Conservation (phyloP, 306 rosid species). For the Glycyrrhiza uralensis region DNA sequence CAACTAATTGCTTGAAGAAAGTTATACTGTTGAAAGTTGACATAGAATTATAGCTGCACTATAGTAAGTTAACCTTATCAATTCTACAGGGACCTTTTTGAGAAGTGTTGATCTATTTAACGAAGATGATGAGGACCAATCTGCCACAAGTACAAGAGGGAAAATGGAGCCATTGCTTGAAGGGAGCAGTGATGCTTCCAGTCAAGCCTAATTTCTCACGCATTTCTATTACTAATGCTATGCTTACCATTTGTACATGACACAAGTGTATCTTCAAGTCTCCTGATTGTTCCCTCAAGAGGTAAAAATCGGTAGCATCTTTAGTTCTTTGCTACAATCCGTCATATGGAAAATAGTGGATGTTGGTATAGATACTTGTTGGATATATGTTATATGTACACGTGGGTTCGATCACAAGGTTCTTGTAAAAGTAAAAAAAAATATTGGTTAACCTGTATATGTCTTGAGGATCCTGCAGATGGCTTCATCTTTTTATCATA, state of each 20-base stretch:
- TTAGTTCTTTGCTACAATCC: neutral
- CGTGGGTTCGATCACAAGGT: neutral
- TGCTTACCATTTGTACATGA: neutral
- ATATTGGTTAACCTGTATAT: neutral
- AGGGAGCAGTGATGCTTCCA: conserved; percentile 32
- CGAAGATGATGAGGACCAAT: conserved; percentile 41
- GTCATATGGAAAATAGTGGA: conserved; percentile 17
- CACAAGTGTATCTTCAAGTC: conserved; percentile 2
- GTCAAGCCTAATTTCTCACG: conserved; percentile 33
- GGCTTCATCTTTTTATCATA: conserved; percentile 5
- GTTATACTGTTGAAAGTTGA: conserved; percentile 6
- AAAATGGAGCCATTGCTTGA: conserved; percentile 61
- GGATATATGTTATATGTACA: neutral
- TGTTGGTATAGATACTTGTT: conserved; percentile 2
- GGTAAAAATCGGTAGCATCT: conserved; percentile 4
- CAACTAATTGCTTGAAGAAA: conserved; percentile 11
- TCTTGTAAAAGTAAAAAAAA: neutral
- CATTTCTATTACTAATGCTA: neutral
- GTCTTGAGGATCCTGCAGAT: conserved; percentile 2
- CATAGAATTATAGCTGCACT: neutral
- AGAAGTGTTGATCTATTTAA: conserved; percentile 38
- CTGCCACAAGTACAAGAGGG: conserved; percentile 28
- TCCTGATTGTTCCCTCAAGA: conserved; percentile 19
- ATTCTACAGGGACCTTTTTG: conserved; percentile 60
- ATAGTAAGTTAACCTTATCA: conserved; percentile 2